These are phyloP conservation scores for Quercus cerris DNA, from an alignment of 306 rosid species.

Conservation along the genomic window DNA sequence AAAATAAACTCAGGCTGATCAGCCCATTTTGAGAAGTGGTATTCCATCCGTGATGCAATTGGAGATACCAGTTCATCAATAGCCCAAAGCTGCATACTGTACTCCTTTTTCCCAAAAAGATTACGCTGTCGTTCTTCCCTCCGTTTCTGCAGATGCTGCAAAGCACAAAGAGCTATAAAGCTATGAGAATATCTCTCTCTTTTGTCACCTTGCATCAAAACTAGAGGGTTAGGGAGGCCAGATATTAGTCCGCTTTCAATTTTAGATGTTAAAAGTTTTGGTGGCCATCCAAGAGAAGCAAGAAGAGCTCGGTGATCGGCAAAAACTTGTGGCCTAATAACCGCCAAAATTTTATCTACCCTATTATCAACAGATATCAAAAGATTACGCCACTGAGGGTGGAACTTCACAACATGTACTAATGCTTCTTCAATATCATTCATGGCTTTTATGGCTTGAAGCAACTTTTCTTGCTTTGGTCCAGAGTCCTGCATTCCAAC, in stretches of 20 bases:
- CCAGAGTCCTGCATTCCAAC: conserved; percentile 42
- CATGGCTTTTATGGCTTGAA: conserved; percentile 58
- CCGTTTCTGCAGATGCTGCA: conserved; percentile 64
- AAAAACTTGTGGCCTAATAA: conserved; percentile 63
- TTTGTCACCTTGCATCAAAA: conserved; percentile 63
- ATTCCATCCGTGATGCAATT: conserved; percentile 66
- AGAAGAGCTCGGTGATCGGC: conserved; percentile 79
- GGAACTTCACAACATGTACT: conserved; percentile 28
- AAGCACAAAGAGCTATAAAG: conserved; percentile 65
- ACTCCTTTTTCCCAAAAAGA: conserved; percentile 30
- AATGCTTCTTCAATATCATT: conserved; percentile 54
- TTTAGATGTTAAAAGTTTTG: conserved; percentile 47
- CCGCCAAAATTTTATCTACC: conserved; percentile 53
- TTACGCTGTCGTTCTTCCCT: conserved; percentile 50
- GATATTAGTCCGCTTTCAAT: conserved; percentile 27
- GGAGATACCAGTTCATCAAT: conserved; percentile 74
- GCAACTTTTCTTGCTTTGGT: conserved; percentile 56
- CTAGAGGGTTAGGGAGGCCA: conserved; percentile 54
- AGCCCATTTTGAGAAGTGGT: conserved; percentile 64
- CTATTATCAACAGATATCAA: conserved; percentile 56
- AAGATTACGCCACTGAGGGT: conserved; percentile 58
- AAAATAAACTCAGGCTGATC: conserved; percentile 75
- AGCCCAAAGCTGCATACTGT: conserved; percentile 58
- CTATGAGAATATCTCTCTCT: conserved; percentile 52
- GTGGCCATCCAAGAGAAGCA: conserved; percentile 79